Evolutionary conservation across 768 basidiomycete species (phyloP).

Genomic region (Asterophora lycoperdoides): DNA sequence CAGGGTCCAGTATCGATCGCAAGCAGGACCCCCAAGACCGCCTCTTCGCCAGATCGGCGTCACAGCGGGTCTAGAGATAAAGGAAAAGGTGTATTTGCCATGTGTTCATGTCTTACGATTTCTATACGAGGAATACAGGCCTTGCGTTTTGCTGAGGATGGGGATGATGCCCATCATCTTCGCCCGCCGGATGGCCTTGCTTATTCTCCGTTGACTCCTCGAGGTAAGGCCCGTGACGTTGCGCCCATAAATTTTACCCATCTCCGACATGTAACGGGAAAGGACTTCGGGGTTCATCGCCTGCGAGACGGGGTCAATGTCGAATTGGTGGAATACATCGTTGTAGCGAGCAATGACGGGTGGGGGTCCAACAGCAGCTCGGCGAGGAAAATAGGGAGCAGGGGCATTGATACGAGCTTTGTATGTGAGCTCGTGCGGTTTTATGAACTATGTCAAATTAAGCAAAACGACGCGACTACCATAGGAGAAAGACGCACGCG

Average conservation of each 20-base stretch:
- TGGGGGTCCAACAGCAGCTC: constrained; percentile 51
- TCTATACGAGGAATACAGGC: not conserved
- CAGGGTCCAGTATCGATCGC: constrained; percentile 2
- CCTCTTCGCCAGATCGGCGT: not conserved
- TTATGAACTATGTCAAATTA: constrained; percentile 13
- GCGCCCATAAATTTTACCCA: constrained; percentile 79
- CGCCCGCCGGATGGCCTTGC: constrained; percentile 83
- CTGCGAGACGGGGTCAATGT: constrained; percentile 71
- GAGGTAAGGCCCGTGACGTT: constrained; percentile 68
- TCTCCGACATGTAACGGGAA: constrained; percentile 55
- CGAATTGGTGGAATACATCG: constrained; percentile 70
- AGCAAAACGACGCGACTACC: not conserved
- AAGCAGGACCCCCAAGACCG: constrained; percentile 14
- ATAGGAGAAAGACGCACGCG: constrained; percentile 15
- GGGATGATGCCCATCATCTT: constrained; percentile 91
- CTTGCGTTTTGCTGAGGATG: constrained; percentile 31
- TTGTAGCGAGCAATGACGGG: constrained; percentile 45
- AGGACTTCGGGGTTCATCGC: constrained; percentile 58
- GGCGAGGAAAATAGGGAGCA: constrained; percentile 17
- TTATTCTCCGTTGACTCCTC: constrained; percentile 72
- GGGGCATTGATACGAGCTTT: constrained; percentile 24
- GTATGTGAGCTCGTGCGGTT: constrained; percentile 27
- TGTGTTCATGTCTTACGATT: constrained; percentile 6
- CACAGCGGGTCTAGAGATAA: not conserved
- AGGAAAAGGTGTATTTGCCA: constrained; percentile 6